Percentiles rank a stretch among this genome's conserved stretches.
These are phyloP conservation scores for Rhizopogon vesiculosus DNA, from an alignment of 768 basidiomycete genomes.

Conservation along the genomic window DNA sequence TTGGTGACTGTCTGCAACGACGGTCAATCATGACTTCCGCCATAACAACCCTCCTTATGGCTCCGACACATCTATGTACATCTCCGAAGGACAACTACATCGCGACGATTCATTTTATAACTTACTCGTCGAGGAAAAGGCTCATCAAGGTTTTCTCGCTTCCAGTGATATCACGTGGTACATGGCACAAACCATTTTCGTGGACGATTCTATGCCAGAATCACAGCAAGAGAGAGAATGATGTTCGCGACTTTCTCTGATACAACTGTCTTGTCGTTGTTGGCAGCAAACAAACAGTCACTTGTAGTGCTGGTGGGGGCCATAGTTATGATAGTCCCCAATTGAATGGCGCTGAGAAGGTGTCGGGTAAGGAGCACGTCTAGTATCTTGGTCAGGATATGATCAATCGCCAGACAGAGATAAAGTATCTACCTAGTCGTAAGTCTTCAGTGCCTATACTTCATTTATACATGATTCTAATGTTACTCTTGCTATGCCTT, in stretches of 20 bases:
- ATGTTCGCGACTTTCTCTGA: background rate
- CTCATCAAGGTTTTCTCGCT: background rate
- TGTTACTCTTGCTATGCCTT: background rate
- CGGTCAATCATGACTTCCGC: background rate
- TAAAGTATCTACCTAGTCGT: background rate
- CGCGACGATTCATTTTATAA: no score
- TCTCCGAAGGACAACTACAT: no score
- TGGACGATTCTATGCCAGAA: no score
- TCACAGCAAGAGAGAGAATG: background rate
- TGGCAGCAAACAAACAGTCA: background rate
- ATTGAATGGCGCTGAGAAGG: background rate
- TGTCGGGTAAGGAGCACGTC: background rate
- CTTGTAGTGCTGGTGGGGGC: background rate
- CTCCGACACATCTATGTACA: background rate
- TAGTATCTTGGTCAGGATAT: background rate
- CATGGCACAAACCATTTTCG: background rate
- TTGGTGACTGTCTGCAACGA: no score
- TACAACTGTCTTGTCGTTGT: background rate
- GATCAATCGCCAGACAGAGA: background rate
- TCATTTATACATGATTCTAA: no score
- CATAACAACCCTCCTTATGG: background rate
- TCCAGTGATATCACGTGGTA: background rate
- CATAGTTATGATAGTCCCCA: background rate
- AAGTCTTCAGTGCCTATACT: no score
- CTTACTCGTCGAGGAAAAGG: background rate